Base-by-base conservation (phyloP, 2,329 filamentous ascomycete genomes). In the Aspergillus bombycis region DNA sequence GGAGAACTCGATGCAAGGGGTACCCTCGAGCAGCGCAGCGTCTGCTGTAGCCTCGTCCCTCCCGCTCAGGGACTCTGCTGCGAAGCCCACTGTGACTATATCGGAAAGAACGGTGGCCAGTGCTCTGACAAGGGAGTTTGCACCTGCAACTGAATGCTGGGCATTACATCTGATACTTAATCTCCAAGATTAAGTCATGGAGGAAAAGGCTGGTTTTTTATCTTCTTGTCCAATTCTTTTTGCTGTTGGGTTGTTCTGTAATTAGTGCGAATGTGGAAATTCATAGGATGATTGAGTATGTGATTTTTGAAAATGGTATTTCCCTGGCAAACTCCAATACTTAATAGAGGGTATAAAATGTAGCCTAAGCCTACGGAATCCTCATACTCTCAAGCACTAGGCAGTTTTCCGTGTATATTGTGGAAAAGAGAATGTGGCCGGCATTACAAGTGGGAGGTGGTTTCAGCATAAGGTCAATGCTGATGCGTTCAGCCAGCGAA, bases 61-160 rank as follows among this genome's bases (percentile, higher is more conserved):
- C 58, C 58, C 2, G 54, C 8, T 11, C 34, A 48, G 4, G 58
- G 58, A 43, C 32, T 53, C 21, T 34, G 48, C 48, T 60, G 58
- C 32, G 58, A 60, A 30, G 36, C 43, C 41, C 58, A 60, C 46
- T 60, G 58, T 34, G 11, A 12, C 19, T 54, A 34, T 8, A 60
- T 60, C 26, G 58, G 58, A 19, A 60, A 60, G 58, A 34, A 48
- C 23, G 58, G 58, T 41, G 58, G 58, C 32, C 58, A 60, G 48
- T 60, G 58, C 58, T 59, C 57, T 14, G 16, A 21, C 30, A 10
- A 59, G 34, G 14, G 28, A 8, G 46, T 60, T 19, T 60, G 58
- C 34, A 54, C 21, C 0, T 60, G 58, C 46, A 60, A 54, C 52
- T 54, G 21, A 19, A 4, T 38, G 1, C 16, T 41, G 38, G 9